A percentile compares a stretch with the other conserved stretches of the same genome.
Conservation (phyloP, 192 early-diverging fungal genomes). For the Coemansia biformis region DNA sequence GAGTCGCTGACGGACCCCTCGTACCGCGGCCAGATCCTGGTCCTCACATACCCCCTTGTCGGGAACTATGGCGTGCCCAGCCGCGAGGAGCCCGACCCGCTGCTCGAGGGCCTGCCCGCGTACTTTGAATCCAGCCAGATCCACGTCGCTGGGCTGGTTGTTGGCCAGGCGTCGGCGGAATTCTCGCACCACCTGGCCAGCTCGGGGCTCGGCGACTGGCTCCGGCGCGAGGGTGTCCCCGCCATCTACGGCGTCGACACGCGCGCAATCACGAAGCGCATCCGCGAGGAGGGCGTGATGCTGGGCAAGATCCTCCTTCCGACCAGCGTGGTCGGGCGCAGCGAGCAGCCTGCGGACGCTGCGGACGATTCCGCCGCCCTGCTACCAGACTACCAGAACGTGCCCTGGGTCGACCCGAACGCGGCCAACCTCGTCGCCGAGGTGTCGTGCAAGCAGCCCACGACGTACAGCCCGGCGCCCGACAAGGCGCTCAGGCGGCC, state of each 20-base stretch:
- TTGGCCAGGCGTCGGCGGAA: conserved; percentile 87
- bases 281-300: conserved; percentile 83
- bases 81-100: conserved; percentile 72
- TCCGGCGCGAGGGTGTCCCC: conserved; percentile 88
- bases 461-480: conserved; percentile 67
- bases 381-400: conserved; percentile 69
- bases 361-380: conserved; percentile 46
- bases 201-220: conserved; percentile 81
- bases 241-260: conserved; percentile 88
- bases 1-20: conserved; percentile 98
- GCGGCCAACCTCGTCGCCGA: conserved; percentile 87
- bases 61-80: conserved; percentile 99
- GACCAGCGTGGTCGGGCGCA: conserved; percentile 49
- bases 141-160: conserved; percentile 87
- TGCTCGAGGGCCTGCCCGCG: conserved; percentile 80
- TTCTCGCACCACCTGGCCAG: conserved; percentile 89
- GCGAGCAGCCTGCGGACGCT: conserved; percentile 20
- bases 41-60: conserved; percentile 94
- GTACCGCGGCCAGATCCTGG: conserved; percentile 96
- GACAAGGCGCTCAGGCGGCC: conserved; percentile 44
- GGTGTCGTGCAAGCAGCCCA: conserved; percentile 81
- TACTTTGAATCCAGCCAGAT: conserved; percentile 96
- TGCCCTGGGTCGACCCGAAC: conserved; percentile 93
- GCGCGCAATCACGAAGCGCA: conserved; percentile 94
- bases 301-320: conserved; percentile 92